Base-by-base conservation (phyloP, 2,329 filamentous ascomycete genomes). In the Botrytis porri region DNA sequence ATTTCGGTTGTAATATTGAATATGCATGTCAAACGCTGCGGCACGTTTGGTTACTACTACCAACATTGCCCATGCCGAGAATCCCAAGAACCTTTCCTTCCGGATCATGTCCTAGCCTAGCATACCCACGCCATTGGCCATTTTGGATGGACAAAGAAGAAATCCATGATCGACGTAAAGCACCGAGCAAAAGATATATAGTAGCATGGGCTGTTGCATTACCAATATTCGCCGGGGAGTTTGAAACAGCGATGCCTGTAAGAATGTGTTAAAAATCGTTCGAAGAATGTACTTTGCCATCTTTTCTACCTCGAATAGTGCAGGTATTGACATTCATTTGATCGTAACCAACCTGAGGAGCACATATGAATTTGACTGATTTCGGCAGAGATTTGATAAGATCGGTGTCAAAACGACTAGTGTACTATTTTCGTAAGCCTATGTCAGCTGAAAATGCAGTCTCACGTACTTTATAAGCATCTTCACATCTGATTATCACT, bases 51-150 rank as follows among this genome's bases (percentile, higher is more conserved):
- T 92, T 76, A 95, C 83, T 79, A 93, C 89, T 85, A 0, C 93
- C 93, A 75, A 96, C 96, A 41, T 93, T 92, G 32, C 93, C 93
- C 92, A 96, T 95, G 8, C 93, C 93, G 43, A 96, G 82, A 73
- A 96, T 93, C 0, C 93, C 93, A 7, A 97, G 85, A 1, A 89
- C 83, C 81, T 95, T 95, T 48, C 90, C 90, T 79, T 92, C 85
- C 0, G 93, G 93, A 79, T 96, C 93, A 80, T 92, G 0, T 85
- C 85, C n/a, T 82, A 82, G 8, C 84, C 84, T 41, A 89, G 90
- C 60, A 16, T 73, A 25, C 8, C 78, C 78, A 48, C 88, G 85
- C 91, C 92, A 97, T 74, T 88, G 83, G 0, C 89, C 88, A 32
- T 85, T 83, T 32, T 93, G 88, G 12, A 95, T 84, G 18, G 86